Evolutionary conservation across 2,329 filamentous ascomycete species (phyloP).

Genomic region (Huntiella savannae): DNA sequence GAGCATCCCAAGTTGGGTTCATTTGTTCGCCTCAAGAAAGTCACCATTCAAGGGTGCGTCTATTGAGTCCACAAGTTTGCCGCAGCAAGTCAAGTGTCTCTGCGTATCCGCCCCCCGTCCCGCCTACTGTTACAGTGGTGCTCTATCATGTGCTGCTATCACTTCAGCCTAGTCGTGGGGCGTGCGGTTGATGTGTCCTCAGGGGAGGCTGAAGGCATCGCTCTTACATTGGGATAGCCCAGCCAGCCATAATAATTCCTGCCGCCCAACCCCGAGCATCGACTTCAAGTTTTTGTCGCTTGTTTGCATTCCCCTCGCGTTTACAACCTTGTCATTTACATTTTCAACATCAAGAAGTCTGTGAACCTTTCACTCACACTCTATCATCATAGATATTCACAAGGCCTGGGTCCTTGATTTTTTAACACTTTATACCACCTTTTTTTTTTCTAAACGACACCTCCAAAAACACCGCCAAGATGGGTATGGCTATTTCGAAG

Average conservation of each 20-base stretch:
- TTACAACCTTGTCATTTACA: too few relatives aligned
- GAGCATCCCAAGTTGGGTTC: not conserved
- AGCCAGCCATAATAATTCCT: slow-evolving; percentile 1
- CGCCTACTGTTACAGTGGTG: not conserved
- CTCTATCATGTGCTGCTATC: slow-evolving; percentile 2
- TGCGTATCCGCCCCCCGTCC: slow-evolving; percentile 1
- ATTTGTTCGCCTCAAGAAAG: not conserved
- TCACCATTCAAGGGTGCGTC: too few relatives aligned
- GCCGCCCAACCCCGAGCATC: not conserved
- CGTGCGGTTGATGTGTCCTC: slow-evolving; percentile 12
- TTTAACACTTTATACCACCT: slow-evolving; percentile 8
- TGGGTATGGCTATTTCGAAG: slow-evolving; percentile 98
- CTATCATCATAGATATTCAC: slow-evolving; percentile 5
- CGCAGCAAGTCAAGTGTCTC: not conserved
- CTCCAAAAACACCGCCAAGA: slow-evolving; percentile 23
- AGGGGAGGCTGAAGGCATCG: slow-evolving; percentile 10
- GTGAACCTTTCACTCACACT: slow-evolving; percentile 1
- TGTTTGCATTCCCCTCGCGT: too few relatives aligned
- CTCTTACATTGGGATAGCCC: slow-evolving; percentile 8
- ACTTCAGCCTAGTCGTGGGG: slow-evolving; percentile 10
- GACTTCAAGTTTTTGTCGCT: too few relatives aligned
- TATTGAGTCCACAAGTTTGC: too few relatives aligned
- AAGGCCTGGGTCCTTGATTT: slow-evolving; percentile 8
- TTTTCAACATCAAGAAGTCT: not conserved
- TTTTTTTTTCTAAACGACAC: slow-evolving; percentile 13